A percentile compares a stretch with the other conserved stretches of the same genome.
Evolutionary conservation across 2,329 filamentous ascomycete species (phyloP).

Genomic region (Daldinia sp.): DNA sequence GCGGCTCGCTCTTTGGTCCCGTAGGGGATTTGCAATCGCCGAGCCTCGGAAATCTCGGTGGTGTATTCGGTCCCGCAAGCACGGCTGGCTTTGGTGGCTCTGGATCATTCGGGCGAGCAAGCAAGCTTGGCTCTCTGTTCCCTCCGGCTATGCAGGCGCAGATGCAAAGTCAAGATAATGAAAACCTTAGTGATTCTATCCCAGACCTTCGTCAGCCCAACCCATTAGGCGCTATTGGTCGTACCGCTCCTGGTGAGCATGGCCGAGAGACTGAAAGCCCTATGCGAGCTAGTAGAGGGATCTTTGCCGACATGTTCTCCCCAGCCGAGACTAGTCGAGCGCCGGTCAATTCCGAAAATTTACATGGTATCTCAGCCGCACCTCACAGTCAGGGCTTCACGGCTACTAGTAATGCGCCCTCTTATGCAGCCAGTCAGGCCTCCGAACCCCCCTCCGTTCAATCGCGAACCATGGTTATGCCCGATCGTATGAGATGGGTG

Average conservation of each 20-base stretch:
- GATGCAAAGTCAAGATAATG: conserved; percentile 78
- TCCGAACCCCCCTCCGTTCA: conserved; percentile 68
- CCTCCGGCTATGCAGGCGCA: conserved; percentile 90
- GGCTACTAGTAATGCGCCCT: conserved; percentile 42
- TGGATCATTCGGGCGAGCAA: conserved; percentile 76
- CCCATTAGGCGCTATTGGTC: conserved; percentile 72
- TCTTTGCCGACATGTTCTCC: conserved; percentile 64
- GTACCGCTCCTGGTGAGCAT: conserved; percentile 63
- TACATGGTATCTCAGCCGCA: conserved; percentile 41
- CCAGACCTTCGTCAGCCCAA: conserved; percentile 68
- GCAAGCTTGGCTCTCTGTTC: conserved; percentile 88
- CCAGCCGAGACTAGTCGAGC: conserved; percentile 47
- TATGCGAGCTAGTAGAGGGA: conserved; percentile 61
- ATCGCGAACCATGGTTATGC: conserved; percentile 96
- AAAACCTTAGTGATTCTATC: conserved; percentile 63
- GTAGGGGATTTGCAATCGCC: conserved; percentile 82
- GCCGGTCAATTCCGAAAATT: conserved; percentile 46
- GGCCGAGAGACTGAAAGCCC: conserved; percentile 67
- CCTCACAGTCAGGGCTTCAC: conserved; percentile 47
- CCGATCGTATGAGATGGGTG: conserved; percentile 97
- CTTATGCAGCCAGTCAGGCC: conserved; percentile 49
- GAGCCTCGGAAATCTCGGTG: conserved; percentile 70
- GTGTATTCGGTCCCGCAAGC: conserved; percentile 72
- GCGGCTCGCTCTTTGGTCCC: conserved; percentile 80
- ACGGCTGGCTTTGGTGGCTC: conserved; percentile 62